These are phyloP conservation scores for Sesbania bispinosa DNA, from an alignment of 306 rosid genomes.

Conservation along the genomic window DNA sequence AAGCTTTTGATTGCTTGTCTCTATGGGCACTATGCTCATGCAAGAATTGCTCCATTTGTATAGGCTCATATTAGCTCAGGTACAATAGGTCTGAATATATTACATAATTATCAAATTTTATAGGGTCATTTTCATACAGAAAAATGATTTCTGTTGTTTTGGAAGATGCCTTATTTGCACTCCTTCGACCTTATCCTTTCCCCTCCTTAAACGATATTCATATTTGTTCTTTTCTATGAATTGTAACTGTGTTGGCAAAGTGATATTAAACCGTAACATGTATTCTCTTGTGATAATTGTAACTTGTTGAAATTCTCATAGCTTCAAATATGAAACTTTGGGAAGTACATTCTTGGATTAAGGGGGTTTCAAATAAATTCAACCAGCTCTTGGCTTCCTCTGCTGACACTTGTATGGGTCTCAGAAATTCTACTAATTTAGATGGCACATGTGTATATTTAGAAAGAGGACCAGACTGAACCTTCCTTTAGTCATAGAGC, in stretches of 20 bases:
- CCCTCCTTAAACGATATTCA: neutral
- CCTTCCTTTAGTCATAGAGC: neutral
- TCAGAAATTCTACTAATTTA: slow-evolving; percentile 5
- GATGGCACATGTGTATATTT: neutral
- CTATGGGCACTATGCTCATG: no score
- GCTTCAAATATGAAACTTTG: neutral
- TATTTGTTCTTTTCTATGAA: neutral
- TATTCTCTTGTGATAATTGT: neutral
- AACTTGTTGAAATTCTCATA: neutral
- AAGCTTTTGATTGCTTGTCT: no score
- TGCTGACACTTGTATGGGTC: neutral
- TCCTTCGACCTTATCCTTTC: neutral
- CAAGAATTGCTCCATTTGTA: neutral
- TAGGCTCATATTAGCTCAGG: neutral
- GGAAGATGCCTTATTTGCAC: neutral
- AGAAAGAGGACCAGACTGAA: neutral
- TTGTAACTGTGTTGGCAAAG: neutral
- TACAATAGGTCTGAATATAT: neutral
- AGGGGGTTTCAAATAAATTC: slow-evolving; percentile 5
- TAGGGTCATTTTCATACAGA: neutral
- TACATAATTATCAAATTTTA: neutral
- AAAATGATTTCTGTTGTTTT: neutral
- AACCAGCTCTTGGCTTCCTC: neutral
- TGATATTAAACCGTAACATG: no score
- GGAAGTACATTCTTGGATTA: neutral